These are phyloP conservation scores for Aspergillus brunneoviolaceus DNA, from an alignment of 2,329 filamentous ascomycete species.

Conservation along the genomic window DNA sequence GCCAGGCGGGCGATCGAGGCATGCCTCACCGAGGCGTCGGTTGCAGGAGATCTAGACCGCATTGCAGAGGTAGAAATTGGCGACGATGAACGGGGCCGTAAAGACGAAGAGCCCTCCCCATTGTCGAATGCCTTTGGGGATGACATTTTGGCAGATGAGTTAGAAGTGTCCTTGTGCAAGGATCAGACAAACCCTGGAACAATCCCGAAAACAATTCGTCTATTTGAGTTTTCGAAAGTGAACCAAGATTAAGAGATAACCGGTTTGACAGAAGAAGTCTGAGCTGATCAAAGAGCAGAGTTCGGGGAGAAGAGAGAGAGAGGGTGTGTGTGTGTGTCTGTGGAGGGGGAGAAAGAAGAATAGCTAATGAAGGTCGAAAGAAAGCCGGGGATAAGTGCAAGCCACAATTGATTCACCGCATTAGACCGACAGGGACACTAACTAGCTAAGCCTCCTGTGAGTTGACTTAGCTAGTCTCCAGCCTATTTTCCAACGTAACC, in stretches of 20 bases:
- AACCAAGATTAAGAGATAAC: not conserved
- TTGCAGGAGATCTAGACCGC: slow-evolving; percentile 38
- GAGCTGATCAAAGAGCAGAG: slow-evolving; percentile 1
- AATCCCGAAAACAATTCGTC: slow-evolving; percentile 5
- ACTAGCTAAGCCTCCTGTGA: not conserved
- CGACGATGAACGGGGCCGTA: slow-evolving; percentile 31
- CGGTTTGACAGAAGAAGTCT: not conserved
- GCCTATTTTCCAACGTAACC: not conserved
- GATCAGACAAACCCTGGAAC: not conserved
- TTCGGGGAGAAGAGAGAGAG: not conserved
- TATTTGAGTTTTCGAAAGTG: slow-evolving; percentile 7
- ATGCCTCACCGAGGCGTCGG: slow-evolving; percentile 48
- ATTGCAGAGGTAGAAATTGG: slow-evolving; percentile 34
- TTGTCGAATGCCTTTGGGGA: slow-evolving; percentile 34
- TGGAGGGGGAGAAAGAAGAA: not conserved
- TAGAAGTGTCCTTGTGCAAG: not conserved
- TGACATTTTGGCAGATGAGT: slow-evolving; percentile 14
- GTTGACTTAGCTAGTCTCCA: not conserved
- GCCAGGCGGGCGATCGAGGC: slow-evolving; percentile 56
- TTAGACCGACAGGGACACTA: not conserved
- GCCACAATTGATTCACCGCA: not conserved
- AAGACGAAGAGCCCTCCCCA: slow-evolving; percentile 38
- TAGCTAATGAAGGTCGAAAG: not conserved
- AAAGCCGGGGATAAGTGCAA: not conserved
- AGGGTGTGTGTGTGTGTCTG: too few relatives aligned